These are phyloP conservation scores for Yamadazyma sp. DNA, from an alignment of 1,139 yeast species.

Conservation along the genomic window DNA sequence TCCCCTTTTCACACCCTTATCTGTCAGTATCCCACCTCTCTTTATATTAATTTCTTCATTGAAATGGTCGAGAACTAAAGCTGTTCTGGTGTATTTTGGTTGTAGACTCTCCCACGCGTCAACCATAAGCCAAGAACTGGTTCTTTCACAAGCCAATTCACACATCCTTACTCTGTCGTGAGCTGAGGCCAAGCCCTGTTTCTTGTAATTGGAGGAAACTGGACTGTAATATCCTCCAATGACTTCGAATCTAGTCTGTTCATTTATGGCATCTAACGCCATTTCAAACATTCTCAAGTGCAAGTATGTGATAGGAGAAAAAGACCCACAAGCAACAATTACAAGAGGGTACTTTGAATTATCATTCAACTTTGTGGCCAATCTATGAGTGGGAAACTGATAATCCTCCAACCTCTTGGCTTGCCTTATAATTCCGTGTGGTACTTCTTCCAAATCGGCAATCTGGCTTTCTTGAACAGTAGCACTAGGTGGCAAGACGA, in stretches of 20 bases:
- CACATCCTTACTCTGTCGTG: constrained; percentile 95
- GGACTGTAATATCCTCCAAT: constrained; percentile 98
- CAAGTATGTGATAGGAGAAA: constrained; percentile 91
- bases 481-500: constrained; percentile 41
- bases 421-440: constrained; percentile 88
- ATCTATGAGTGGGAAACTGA: constrained; percentile 81
- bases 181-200: constrained; percentile 89
- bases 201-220: constrained; percentile 89
- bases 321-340: constrained; percentile 95
- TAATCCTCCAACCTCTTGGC: constrained; percentile 69
- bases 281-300: constrained; percentile 97
- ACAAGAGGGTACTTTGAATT: constrained; percentile 85
- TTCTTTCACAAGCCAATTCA: constrained; percentile 95
- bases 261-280: constrained; percentile 94
- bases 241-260: constrained; percentile 90
- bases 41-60: constrained; percentile 91
- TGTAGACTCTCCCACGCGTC: constrained; percentile 99
- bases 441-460: constrained; percentile 95
- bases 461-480: constrained; percentile 66
- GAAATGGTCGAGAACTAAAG: constrained; percentile 92
- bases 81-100: constrained; percentile 88
- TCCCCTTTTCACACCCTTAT: constrained; percentile 75
- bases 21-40: constrained; percentile 79
- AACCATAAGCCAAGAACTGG: constrained; percentile 97
- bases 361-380: constrained; percentile 70